phyloP scores from a whole-genome alignment of 2,329 filamentous ascomycete genomes.

The Diaporthe vexans region DNA sequence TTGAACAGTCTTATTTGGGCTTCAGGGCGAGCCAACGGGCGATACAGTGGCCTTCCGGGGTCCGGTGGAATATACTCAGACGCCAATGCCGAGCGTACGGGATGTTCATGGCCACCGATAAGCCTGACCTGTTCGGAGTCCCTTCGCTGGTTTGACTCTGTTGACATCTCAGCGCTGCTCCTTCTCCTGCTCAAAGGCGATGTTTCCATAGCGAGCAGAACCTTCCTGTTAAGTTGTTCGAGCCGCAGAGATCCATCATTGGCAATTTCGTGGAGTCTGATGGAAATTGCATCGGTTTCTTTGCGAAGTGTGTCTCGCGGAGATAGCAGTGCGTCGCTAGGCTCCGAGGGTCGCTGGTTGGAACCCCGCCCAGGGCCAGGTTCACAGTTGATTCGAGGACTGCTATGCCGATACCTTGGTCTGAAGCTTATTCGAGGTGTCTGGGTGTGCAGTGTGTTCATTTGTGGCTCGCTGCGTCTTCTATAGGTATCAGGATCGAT shows the following conservation, averaged over 20 bases:
- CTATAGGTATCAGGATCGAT: neutral
- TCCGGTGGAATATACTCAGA: neutral
- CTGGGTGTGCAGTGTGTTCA: accelerated
- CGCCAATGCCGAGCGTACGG: neutral
- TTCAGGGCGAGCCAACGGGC: neutral
- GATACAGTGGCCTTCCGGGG: neutral
- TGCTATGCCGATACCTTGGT: neutral
- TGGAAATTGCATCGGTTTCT: neutral
- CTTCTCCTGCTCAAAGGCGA: neutral
- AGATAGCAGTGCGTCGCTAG: too few species aligned
- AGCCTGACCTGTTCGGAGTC: neutral
- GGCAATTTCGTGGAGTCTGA: neutral
- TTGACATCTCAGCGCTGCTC: neutral
- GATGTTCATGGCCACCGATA: neutral
- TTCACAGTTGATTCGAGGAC: neutral
- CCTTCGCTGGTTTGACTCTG: neutral
- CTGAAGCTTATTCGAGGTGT: neutral
- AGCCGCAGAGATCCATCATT: neutral
- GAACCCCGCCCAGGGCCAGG: too few species aligned
- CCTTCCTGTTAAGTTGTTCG: conserved; percentile 15
- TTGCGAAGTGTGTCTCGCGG: neutral
- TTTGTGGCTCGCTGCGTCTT: neutral
- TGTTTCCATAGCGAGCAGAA: conserved; percentile 8
- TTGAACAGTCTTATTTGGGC: conserved; percentile 5
- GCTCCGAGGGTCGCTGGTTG: neutral